Percentiles rank a stretch among this genome's conserved stretches.
Conservation (phyloP, 2,329 filamentous ascomycete genomes). For the Trichoderma atrobrunneum region DNA sequence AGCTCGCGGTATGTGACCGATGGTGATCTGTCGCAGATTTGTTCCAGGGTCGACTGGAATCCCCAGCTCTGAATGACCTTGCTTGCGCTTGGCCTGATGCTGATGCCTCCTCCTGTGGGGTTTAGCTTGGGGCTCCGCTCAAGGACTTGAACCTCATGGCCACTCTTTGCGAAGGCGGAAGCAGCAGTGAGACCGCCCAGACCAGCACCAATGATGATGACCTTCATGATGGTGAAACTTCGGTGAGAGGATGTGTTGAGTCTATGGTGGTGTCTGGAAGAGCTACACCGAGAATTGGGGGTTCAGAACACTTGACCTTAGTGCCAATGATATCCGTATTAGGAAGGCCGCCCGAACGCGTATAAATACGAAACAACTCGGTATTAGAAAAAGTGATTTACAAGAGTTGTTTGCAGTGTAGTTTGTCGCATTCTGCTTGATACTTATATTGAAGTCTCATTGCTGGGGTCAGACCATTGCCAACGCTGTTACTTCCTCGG, state of each 20-base stretch:
- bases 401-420: not conserved
- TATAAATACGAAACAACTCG: not conserved
- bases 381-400: not conserved
- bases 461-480: not conserved
- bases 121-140: conserved; percentile 22
- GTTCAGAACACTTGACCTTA: not conserved
- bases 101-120: conserved; percentile 23
- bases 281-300: not conserved
- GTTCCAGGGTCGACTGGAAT: conserved; percentile 10
- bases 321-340: not conserved
- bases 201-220: conserved; percentile 26
- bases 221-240: conserved; percentile 17
- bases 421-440: not conserved
- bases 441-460: not conserved
- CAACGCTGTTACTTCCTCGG: not conserved
- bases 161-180: conserved; percentile 19
- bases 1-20: conserved; percentile 21
- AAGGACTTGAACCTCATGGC: conserved; percentile 22
- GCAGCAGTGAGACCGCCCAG: conserved; percentile 26
- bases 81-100: conserved; percentile 23
- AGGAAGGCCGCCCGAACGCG: not conserved
- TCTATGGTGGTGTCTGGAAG: not conserved
- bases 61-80: conserved; percentile 23
- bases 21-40: conserved; percentile 15
- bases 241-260: not conserved